Evolutionary conservation across 2,329 filamentous ascomycete genomes (phyloP).

Genomic region (Cladosporium colombiae): DNA sequence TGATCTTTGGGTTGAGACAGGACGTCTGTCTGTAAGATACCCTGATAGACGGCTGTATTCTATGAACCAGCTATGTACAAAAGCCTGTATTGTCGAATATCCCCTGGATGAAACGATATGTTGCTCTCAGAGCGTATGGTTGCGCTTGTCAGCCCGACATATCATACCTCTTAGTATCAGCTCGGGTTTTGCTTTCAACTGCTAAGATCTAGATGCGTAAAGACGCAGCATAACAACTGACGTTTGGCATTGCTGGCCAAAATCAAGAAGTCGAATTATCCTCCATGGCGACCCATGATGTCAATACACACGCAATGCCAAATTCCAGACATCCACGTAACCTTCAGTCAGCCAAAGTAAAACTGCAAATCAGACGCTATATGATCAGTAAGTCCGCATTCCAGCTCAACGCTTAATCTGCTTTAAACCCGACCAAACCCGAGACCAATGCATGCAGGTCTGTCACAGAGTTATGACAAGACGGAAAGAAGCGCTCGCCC

Average conservation of each 20-base stretch:
- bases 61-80: constrained; percentile 18
- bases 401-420: background rate
- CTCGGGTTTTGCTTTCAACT: background rate
- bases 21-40: constrained; percentile 15
- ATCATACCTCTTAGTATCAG: background rate
- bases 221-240: background rate
- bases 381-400: background rate
- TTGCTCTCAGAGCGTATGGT: background rate
- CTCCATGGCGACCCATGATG: background rate
- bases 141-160: background rate
- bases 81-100: constrained; percentile 1
- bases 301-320: background rate
- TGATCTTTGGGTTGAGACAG: constrained; percentile 9
- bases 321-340: background rate
- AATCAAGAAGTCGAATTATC: background rate
- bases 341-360: background rate
- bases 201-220: background rate
- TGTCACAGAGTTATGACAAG: background rate
- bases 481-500: background rate
- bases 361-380: background rate
- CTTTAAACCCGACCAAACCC: background rate
- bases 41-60: constrained; percentile 20
- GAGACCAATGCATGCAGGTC: background rate
- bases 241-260: background rate
- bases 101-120: background rate